Conservation (phyloP, 306 rosid genomes). For the Cucumis cinereus region DNA sequence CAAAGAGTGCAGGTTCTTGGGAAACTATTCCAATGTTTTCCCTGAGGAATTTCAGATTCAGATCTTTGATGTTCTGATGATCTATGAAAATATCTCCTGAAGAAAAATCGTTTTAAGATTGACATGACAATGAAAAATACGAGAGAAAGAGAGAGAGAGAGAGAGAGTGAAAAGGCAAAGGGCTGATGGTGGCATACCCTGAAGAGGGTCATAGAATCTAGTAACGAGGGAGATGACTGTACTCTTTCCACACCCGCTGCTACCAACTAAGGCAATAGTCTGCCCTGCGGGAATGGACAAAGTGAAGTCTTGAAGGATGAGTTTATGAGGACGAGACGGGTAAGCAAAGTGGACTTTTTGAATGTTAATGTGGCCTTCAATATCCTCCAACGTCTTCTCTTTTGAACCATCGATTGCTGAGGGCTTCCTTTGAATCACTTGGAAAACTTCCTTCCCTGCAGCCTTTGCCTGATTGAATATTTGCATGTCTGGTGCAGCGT, state of each 20-base stretch:
- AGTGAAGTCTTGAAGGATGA: conserved; percentile 52
- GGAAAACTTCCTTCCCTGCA: conserved; percentile 76
- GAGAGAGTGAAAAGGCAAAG: neutral
- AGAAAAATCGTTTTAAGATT: neutral
- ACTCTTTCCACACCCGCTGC: conserved; percentile 96
- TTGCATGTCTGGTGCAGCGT: conserved; percentile 91
- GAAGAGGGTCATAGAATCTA: conserved; percentile 66
- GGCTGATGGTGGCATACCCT: conserved; percentile 26
- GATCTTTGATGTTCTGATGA: conserved; percentile 44
- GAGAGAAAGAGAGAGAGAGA: neutral
- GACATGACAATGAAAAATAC: neutral
- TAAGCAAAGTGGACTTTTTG: conserved; percentile 48
- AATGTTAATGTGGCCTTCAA: conserved; percentile 46
- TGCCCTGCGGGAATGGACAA: conserved; percentile 69
- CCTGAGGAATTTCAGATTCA: conserved; percentile 62
- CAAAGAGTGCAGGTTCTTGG: conserved; percentile 71
- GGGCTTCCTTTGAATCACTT: conserved; percentile 65
- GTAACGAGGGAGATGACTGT: conserved; percentile 63
- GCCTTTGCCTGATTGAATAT: conserved; percentile 80
- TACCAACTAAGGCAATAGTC: conserved; percentile 69
- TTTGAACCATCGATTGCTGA: conserved; percentile 28
- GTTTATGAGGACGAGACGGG: conserved; percentile 62
- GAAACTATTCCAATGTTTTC: conserved; percentile 63
- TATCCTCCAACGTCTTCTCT: conserved; percentile 24
- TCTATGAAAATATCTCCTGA: conserved; percentile 68